phyloP scores from a whole-genome alignment of 2,329 filamentous ascomycete genomes.

The Penicillium sp. region DNA sequence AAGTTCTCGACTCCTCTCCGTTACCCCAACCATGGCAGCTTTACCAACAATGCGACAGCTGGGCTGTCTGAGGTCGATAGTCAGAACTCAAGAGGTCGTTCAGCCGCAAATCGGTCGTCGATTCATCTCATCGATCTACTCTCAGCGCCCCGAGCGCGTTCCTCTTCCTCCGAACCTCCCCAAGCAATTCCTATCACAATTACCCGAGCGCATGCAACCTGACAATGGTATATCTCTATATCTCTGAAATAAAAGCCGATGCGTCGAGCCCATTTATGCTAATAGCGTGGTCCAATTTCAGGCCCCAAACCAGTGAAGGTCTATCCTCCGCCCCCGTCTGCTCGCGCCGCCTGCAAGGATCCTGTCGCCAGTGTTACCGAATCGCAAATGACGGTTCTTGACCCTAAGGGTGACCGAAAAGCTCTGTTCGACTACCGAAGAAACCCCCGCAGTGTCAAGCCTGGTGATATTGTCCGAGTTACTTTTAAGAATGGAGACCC shows the following conservation, averaged over 20 bases:
- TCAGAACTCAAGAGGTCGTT: constrained; percentile 59
- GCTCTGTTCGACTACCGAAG: constrained; percentile 74
- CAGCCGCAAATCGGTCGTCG: constrained; percentile 53
- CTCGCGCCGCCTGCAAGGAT: constrained; percentile 52
- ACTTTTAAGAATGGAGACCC: constrained; percentile 84
- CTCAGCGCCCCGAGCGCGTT: constrained; percentile 45
- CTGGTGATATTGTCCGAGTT: constrained; percentile 90
- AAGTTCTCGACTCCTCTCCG: constrained; percentile 19
- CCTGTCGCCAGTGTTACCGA: constrained; percentile 70
- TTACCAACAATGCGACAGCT: constrained; percentile 66
- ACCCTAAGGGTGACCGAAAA: constrained; percentile 81
- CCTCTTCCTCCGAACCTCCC: constrained; percentile 48
- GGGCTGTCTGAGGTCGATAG: constrained; percentile 69
- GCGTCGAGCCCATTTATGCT: neutral
- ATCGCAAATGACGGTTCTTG: constrained; percentile 73
- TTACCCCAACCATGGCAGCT: constrained; percentile 62
- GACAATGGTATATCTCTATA: constrained; percentile 36
- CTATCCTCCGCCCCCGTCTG: constrained; percentile 54
- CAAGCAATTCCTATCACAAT: constrained; percentile 46
- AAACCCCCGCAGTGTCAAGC: constrained; percentile 77
- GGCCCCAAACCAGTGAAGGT: constrained; percentile 56
- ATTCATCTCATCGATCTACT: constrained; percentile 56
- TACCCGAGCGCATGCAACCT: constrained; percentile 44
- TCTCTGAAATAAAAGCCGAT: neutral
- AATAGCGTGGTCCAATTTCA: constrained; percentile 16